Evolutionary conservation across 2,329 filamentous ascomycete species (phyloP), one percentile per base, ranked within the genome.

Genomic region (Sclerotinia nivalis): DNA sequence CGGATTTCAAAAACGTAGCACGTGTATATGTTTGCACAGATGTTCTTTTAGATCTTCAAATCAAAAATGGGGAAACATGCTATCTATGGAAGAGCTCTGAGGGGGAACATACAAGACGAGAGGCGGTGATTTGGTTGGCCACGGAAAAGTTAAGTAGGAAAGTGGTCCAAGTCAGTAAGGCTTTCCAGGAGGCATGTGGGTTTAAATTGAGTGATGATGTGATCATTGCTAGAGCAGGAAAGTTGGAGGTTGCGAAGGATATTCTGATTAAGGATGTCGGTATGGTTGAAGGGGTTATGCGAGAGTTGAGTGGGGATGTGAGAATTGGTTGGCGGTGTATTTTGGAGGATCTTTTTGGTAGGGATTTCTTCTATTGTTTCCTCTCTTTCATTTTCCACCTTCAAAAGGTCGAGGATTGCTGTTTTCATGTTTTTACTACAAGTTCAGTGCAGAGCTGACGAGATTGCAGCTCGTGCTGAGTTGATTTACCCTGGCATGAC

Each of bases 121-220:
- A 79, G 66, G 89, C 86, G n/a, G 84, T 91, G 74, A 88, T 86
- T 15, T 91, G 88, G 88, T 81, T 83, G 54, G 85, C 87, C 4
- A 77, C 83, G 8, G 83, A 89, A 78, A 88, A 89, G 75, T 82
- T 93, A 74, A 86, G 89, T 76, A 88, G 87, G 73, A 86, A 89
- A 72, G 84, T 93, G 69, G 83, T 91, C 64, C 85, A 94, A 83
- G 87, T 92, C 82, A 89, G 92, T 31, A 89, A 92, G 72, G 84
- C 88, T 8, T 87, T 96, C 68, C 90, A 92, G 72, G 89, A 91
- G 49, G 86, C 88, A 9, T 91, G 91, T 74, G 88, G 87, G 0
- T 86, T 97, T 74, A 90, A 90, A 71, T 83, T 96, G 5, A 89
- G 88, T 22, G 91, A 93, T 62, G 86, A 88, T 65, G 83, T 96